Conservation (phyloP, 2,329 filamentous ascomycete species). For the Penicillium sp. region DNA sequence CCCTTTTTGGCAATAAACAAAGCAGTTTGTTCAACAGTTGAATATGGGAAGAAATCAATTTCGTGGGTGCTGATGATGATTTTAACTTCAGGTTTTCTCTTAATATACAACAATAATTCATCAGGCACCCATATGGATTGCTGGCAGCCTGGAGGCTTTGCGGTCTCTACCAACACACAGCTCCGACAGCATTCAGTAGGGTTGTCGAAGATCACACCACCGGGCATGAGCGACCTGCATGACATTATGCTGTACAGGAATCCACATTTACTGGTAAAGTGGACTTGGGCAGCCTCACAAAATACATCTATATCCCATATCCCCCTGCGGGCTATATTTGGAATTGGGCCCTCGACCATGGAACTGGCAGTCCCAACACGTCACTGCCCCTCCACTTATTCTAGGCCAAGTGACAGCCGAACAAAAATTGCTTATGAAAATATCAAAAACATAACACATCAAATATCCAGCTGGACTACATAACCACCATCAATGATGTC, state of each 20-base stretch:
- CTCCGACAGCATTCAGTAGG: neutral
- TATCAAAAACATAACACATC: neutral
- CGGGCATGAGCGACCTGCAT: conserved; percentile 8
- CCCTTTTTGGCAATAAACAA: conserved; percentile 17
- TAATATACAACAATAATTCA: neutral
- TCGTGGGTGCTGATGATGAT: neutral
- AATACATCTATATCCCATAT: neutral
- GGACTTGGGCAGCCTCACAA: neutral
- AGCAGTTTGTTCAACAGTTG: neutral
- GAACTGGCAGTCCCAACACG: conserved; percentile 15
- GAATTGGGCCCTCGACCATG: conserved; percentile 16
- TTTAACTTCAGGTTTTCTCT: neutral
- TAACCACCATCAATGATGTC: neutral
- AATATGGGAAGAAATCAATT: neutral
- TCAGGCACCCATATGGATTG: conserved; percentile 8
- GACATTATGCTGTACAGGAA: conserved; percentile 9
- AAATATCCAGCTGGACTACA: neutral
- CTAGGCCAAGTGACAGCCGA: neutral
- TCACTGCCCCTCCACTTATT: conserved; percentile 12
- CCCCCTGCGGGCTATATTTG: conserved; percentile 16
- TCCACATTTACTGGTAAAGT: neutral
- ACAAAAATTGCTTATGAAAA: neutral
- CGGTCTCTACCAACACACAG: neutral
- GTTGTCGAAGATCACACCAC: conserved; percentile 11
- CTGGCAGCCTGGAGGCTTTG: conserved; percentile 6